Percentiles rank a stretch among this genome's conserved stretches.
Conservation (phyloP, 192 early-diverging fungal species). For the Podila horticola region DNA sequence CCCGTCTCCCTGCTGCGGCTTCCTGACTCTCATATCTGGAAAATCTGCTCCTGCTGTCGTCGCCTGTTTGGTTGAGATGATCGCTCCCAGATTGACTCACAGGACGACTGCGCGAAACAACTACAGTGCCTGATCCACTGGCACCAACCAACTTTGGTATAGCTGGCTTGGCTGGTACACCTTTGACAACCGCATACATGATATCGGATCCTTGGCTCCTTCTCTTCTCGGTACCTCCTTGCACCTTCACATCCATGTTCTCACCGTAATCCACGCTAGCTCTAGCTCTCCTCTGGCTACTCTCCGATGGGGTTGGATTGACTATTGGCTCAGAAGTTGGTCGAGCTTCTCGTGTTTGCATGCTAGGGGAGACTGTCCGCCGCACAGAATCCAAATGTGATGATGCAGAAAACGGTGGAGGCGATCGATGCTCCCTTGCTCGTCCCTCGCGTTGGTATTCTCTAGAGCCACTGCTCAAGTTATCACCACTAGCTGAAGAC, state of each 20-base stretch:
- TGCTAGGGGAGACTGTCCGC: background rate
- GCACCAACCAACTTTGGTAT: conserved; percentile 45
- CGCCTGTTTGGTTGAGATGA: too few species aligned
- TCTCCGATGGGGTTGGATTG: background rate
- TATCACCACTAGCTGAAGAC: too few species aligned
- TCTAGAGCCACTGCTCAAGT: background rate
- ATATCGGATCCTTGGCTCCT: conserved; percentile 24
- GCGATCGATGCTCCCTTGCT: background rate
- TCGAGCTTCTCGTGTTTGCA: background rate
- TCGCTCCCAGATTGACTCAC: background rate
- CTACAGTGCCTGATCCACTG: conserved; percentile 41
- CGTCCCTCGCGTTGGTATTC: background rate
- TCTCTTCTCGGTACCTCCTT: background rate
- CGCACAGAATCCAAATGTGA: too few species aligned
- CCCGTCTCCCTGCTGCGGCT: background rate
- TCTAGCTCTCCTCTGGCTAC: conserved; percentile 4
- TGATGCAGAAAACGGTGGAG: background rate
- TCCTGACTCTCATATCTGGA: background rate
- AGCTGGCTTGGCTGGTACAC: conserved; percentile 18
- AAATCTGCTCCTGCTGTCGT: background rate
- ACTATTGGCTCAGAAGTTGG: background rate
- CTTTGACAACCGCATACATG: conserved; percentile 49
- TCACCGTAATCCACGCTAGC: conserved; percentile 1
- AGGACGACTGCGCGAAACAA: background rate
- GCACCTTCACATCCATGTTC: background rate